Percentiles rank a stretch among this genome's conserved stretches.
Conservation (phyloP, 1,139 yeast species). For the Groenewaldozyma auringiensis region DNA sequence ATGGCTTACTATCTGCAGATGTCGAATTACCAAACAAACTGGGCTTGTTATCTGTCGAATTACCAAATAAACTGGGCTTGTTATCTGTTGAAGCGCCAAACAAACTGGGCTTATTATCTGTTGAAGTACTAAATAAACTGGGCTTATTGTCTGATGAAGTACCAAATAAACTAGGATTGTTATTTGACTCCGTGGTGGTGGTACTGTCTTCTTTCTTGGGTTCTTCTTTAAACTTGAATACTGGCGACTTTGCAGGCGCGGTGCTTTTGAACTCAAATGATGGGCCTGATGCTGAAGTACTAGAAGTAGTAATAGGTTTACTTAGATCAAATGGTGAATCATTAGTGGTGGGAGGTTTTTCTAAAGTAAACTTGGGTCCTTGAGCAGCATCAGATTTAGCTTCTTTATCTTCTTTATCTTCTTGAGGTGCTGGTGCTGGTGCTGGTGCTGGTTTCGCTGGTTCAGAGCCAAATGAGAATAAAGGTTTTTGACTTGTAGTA, state of each 20-base stretch:
- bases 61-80: constrained; percentile 5
- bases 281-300: constrained; percentile 7
- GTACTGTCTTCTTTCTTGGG: too few relatives aligned
- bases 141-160: neutral
- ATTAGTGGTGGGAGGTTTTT: constrained; percentile 15
- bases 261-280: constrained; percentile 3
- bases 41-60: constrained; percentile 2
- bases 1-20: constrained; percentile 14
- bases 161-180: too few relatives aligned
- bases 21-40: constrained; percentile 13
- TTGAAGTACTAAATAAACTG: neutral
- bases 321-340: constrained; percentile 16
- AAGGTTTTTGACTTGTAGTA: neutral
- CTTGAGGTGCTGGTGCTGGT: neutral
- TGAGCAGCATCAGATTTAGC: constrained; percentile 19
- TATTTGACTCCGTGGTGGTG: too few relatives aligned
- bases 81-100: constrained; percentile 17
- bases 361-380: constrained; percentile 21
- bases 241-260: constrained; percentile 8
- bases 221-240: constrained; percentile 15
- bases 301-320: neutral
- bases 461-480: neutral
- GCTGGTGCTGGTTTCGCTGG: neutral
- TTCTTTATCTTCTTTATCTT: constrained; percentile 12
- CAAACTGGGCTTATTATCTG: constrained; percentile 15